These are phyloP conservation scores for Acacia confusa DNA, from an alignment of 306 rosid species.

Conservation along the genomic window DNA sequence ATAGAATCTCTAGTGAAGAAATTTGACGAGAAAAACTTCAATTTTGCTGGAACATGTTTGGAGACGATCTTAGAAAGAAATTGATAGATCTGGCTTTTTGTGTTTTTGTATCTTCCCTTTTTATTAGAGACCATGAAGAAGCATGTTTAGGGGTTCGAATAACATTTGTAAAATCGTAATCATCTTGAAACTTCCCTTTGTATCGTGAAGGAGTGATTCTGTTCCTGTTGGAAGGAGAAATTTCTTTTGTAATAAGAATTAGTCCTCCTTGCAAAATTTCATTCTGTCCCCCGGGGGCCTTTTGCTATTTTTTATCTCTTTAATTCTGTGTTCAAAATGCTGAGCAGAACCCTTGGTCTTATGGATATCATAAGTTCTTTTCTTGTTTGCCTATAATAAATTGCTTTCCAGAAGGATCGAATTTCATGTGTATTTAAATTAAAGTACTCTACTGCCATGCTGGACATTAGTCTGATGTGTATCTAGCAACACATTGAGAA, in stretches of 20 bases:
- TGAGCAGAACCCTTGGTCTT: background rate
- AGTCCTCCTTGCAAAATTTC: background rate
- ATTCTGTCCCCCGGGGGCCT: background rate
- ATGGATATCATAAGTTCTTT: background rate
- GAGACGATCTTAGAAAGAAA: conserved; percentile 46
- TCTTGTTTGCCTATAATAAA: background rate
- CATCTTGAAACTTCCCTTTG: conserved; percentile 1
- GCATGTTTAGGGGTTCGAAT: background rate
- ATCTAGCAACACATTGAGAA: background rate
- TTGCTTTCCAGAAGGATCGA: background rate
- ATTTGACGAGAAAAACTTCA: conserved; percentile 37
- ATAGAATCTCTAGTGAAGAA: conserved; percentile 44
- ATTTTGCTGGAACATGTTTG: conserved; percentile 36
- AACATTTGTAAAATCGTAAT: background rate
- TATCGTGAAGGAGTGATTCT: background rate
- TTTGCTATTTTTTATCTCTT: background rate
- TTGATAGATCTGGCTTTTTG: conserved; percentile 21
- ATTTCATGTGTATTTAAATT: background rate
- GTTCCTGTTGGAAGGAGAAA: background rate
- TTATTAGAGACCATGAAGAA: conserved; percentile 18
- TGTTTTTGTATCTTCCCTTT: conserved; percentile 34
- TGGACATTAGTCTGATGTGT: background rate
- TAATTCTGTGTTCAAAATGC: background rate
- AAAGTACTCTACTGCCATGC: background rate
- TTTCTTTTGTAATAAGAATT: background rate